A percentile compares a stretch with the other conserved stretches of the same genome.
phyloP scores from a whole-genome alignment of 2,329 filamentous ascomycete genomes.

The Colletotrichum sp. region DNA sequence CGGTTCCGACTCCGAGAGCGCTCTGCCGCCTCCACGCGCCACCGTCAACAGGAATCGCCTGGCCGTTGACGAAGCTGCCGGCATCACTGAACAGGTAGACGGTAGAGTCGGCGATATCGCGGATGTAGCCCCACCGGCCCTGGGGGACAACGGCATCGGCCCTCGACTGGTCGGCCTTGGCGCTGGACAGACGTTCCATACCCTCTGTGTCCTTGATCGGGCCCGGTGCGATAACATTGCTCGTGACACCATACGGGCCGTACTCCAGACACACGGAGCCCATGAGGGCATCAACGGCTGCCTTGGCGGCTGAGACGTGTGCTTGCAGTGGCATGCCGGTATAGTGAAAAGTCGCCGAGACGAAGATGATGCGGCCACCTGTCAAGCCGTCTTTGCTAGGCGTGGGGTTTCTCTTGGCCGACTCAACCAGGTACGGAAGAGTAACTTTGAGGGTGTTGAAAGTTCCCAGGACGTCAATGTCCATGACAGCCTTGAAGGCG shows the following conservation, averaged over 20 bases:
- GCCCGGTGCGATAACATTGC: slow-evolving; percentile 88
- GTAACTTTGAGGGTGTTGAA: slow-evolving; percentile 96
- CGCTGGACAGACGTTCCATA: slow-evolving; percentile 64
- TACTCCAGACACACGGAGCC: slow-evolving; percentile 85
- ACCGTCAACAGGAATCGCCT: slow-evolving; percentile 76
- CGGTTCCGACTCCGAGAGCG: slow-evolving; percentile 49
- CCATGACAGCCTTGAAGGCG: slow-evolving; percentile 93
- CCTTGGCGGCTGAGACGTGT: slow-evolving; percentile 91
- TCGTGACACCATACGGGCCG: slow-evolving; percentile 83
- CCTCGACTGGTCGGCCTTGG: slow-evolving; percentile 33
- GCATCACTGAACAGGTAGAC: slow-evolving; percentile 87
- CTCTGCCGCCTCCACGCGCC: slow-evolving; percentile 60
- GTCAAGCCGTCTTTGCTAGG: slow-evolving; percentile 65
- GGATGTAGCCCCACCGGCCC: slow-evolving; percentile 78
- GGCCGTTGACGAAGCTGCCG: slow-evolving; percentile 85
- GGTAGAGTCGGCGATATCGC: slow-evolving; percentile 91
- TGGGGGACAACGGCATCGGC: slow-evolving; percentile 63
- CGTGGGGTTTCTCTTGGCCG: slow-evolving; percentile 68
- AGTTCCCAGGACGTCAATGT: slow-evolving; percentile 92
- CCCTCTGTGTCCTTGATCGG: slow-evolving; percentile 87
- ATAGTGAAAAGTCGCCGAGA: slow-evolving; percentile 92
- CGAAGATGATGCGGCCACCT: slow-evolving; percentile 85
- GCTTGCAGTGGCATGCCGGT: slow-evolving; percentile 83
- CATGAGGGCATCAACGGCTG: slow-evolving; percentile 85
- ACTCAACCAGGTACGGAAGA: slow-evolving; percentile 78